These are phyloP conservation scores for Glonium stellatum DNA, from an alignment of 495 filamentous ascomycete species.

Conservation along the genomic window DNA sequence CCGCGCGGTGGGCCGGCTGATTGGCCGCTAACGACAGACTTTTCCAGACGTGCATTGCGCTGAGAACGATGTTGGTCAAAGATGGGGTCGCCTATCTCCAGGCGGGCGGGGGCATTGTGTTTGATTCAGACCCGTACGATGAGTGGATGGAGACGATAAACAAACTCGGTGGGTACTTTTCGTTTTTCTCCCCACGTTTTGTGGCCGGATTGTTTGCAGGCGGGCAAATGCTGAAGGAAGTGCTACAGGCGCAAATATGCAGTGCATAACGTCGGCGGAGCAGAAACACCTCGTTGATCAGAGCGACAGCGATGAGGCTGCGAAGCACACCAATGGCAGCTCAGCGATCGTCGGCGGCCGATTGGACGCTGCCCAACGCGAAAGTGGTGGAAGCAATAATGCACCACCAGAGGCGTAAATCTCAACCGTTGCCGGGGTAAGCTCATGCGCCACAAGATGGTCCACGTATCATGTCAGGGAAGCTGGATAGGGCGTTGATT, in stretches of 20 bases:
- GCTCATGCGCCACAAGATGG: conserved; percentile 1
- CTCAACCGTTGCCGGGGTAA: conserved; percentile 17
- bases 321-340: background rate
- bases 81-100: conserved; percentile 87
- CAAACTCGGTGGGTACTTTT: conserved; percentile 71
- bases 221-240: conserved; percentile 7
- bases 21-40: conserved; percentile 4
- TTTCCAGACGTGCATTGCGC: conserved; percentile 56
- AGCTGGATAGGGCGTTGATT: background rate
- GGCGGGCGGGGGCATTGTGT: conserved; percentile 91
- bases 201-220: background rate
- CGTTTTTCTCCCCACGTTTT: background rate
- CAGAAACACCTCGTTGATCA: conserved; percentile 55
- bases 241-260: conserved; percentile 43
- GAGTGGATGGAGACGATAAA: conserved; percentile 98
- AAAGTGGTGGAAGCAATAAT: background rate
- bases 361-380: background rate
- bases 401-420: conserved; percentile 16
- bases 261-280: conserved; percentile 79
- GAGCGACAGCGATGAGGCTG: conserved; percentile 16
- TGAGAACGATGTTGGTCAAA: conserved; percentile 93
- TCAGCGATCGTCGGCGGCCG: background rate
- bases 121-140: conserved; percentile 87
- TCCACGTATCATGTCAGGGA: background rate
- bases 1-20: background rate